Evolutionary conservation across 768 basidiomycete species (phyloP).

Genomic region (Crepidotus variabilis): DNA sequence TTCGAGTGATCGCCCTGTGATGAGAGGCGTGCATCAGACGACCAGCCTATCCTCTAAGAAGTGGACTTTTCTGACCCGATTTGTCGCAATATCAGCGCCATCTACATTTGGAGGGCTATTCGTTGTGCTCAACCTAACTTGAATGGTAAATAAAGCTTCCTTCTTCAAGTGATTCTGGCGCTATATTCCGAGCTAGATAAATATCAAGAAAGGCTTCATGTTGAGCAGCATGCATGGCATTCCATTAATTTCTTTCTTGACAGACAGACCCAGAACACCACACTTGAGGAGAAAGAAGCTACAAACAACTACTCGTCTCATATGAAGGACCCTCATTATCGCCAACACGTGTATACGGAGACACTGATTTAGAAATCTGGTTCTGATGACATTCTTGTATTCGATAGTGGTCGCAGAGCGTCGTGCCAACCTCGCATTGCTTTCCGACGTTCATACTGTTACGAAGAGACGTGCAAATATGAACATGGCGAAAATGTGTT

Average conservation of each 20-base stretch:
- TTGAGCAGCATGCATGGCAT: not conserved
- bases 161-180: no score
- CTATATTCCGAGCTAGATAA: no score
- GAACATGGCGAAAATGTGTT: not conserved
- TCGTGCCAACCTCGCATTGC: not conserved
- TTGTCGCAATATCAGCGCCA: no score
- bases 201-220: not conserved
- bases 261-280: not conserved
- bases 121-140: no score
- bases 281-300: not conserved
- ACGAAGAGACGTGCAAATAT: not conserved
- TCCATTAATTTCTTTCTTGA: not conserved
- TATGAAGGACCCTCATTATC: not conserved
- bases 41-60: no score
- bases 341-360: not conserved
- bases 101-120: no score
- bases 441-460: no score
- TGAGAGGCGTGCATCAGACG: no score
- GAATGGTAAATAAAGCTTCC: no score
- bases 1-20: not conserved
- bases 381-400: not conserved
- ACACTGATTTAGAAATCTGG: not conserved
- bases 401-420: no score
- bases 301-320: not conserved
- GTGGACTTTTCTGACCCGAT: no score